phyloP scores from a whole-genome alignment of 116 monocot genomes.

The Phalaenopsis hybrid region DNA sequence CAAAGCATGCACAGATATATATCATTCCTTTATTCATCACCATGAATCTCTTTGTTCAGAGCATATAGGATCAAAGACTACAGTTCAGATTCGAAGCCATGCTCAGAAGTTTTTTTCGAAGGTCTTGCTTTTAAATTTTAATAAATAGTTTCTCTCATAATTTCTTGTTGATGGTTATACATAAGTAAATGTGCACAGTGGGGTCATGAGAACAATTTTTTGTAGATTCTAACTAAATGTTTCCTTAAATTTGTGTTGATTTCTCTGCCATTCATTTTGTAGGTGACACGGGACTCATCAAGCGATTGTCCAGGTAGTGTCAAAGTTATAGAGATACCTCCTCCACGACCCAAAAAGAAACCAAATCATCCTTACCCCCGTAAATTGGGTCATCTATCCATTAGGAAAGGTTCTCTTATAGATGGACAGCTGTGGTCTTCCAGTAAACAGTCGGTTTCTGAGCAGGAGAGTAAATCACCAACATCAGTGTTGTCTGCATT shows the following conservation, averaged over 20 bases:
- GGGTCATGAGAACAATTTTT: too few species aligned
- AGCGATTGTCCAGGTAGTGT: not conserved
- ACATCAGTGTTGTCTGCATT: constrained; percentile 52
- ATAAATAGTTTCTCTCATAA: not conserved
- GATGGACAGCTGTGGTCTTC: constrained; percentile 21
- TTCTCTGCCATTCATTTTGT: not conserved
- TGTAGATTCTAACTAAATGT: too few species aligned
- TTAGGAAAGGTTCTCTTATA: constrained; percentile 13
- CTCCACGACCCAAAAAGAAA: constrained; percentile 75
- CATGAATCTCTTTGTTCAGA: constrained; percentile 26
- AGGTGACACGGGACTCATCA: constrained; percentile 50
- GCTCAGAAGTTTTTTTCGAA: constrained; percentile 92
- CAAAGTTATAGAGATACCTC: constrained; percentile 63
- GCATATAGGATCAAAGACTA: constrained; percentile 69
- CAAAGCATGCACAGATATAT: constrained; percentile 33
- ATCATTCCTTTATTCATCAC: not conserved
- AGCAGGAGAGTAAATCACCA: constrained; percentile 47
- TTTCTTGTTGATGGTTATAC: not conserved
- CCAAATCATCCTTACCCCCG: constrained; percentile 74
- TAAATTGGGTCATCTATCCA: constrained; percentile 27
- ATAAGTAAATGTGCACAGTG: not conserved
- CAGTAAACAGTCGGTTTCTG: constrained; percentile 5
- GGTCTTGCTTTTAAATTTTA: constrained; percentile 22
- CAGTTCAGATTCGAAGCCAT: constrained; percentile 85
- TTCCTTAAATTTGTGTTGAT: not conserved